Conservation (phyloP, 2,329 filamentous ascomycete species). For the Pestalotiopsis sp. region DNA sequence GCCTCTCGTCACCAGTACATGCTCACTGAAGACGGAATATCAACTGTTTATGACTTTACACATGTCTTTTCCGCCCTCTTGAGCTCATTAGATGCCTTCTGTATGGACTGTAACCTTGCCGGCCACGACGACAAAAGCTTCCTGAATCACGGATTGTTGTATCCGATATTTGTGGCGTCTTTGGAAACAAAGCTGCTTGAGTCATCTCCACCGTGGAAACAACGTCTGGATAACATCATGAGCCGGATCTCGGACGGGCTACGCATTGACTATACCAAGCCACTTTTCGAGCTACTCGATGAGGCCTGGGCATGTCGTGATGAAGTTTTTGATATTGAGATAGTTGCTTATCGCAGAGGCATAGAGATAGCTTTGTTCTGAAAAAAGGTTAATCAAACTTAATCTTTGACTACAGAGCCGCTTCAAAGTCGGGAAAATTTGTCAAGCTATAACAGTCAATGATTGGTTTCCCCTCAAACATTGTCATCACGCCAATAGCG, state of each 20-base stretch:
- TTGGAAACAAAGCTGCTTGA: neutral
- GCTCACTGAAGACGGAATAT: neutral
- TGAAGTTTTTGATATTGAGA: constrained; percentile 9
- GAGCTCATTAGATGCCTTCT: neutral
- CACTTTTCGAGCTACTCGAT: neutral
- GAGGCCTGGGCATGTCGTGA: neutral
- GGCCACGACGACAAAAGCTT: neutral
- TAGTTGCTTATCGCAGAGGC: neutral
- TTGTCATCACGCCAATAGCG: constrained; percentile 23
- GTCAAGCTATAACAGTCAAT: constrained; percentile 26
- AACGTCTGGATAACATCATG: neutral
- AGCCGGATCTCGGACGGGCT: neutral
- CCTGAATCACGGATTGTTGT: neutral
- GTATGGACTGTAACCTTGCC: neutral
- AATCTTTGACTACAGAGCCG: neutral
- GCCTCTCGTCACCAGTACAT: neutral
- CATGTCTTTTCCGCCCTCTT: neutral
- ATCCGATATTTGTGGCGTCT: neutral
- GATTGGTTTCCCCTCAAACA: constrained; percentile 22
- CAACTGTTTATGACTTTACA: neutral
- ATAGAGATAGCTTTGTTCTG: constrained; percentile 8
- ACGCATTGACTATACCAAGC: neutral
- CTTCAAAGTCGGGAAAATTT: constrained; percentile 20
- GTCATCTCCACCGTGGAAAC: neutral
- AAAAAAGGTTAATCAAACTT: neutral